phyloP scores from a whole-genome alignment of 164 flowering plant genomes.

The Pachysandra terminalis region DNA sequence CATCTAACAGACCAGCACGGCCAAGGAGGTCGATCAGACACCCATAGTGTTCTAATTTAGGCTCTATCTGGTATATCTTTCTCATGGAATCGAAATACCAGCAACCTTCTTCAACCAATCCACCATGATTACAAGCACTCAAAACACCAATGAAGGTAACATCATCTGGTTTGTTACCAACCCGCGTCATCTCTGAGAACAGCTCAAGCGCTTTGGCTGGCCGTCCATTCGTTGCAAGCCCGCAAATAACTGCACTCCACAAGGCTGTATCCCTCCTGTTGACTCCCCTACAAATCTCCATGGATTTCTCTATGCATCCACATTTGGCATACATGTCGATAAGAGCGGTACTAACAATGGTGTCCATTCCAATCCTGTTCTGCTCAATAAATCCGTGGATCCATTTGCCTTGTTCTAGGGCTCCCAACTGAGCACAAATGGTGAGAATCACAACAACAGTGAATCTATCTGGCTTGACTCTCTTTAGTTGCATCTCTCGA shows the following conservation, averaged over 20 bases:
- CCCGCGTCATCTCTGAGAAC: slow-evolving; percentile 49
- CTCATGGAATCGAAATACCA: slow-evolving; percentile 55
- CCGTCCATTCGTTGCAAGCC: slow-evolving; percentile 76
- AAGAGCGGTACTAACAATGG: slow-evolving; percentile 71
- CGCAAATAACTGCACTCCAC: slow-evolving; percentile 77
- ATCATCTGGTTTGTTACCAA: slow-evolving; percentile 59
- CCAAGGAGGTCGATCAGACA: slow-evolving; percentile 79
- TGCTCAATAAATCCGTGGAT: slow-evolving; percentile 57
- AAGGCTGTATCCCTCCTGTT: slow-evolving; percentile 54
- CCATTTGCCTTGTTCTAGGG: slow-evolving; percentile 87
- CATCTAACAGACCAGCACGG: slow-evolving; percentile 60
- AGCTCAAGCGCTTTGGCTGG: slow-evolving; percentile 49
- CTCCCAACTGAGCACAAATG: slow-evolving; percentile 74
- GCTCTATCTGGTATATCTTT: slow-evolving; percentile 40
- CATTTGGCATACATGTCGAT: slow-evolving; percentile 88
- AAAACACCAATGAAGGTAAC: slow-evolving; percentile 73
- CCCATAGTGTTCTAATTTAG: slow-evolving; percentile 75
- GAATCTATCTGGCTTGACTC: slow-evolving; percentile 58
- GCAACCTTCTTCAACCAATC: slow-evolving; percentile 68
- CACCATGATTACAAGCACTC: slow-evolving; percentile 81
- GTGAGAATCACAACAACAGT: slow-evolving; percentile 66
- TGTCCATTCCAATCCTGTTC: slow-evolving; percentile 39
- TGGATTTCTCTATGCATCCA: slow-evolving; percentile 60
- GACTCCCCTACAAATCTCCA: slow-evolving; percentile 49
- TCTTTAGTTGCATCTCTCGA: slow-evolving; percentile 52